phyloP scores from a whole-genome alignment of 371 early-diverging fungal species.

The Rhizopus sp. region DNA sequence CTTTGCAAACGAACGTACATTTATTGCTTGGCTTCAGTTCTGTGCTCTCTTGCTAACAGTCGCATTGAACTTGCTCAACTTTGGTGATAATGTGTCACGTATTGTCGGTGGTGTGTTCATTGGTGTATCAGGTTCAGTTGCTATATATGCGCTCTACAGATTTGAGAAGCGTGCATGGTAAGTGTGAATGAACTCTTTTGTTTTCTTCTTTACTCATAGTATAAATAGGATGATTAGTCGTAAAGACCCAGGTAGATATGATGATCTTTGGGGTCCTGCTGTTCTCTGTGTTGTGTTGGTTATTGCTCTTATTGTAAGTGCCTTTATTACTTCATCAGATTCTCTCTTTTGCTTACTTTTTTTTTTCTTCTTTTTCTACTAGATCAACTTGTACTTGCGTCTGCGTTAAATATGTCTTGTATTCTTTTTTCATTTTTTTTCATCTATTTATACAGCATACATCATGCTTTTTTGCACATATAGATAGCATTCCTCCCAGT shows the following conservation, averaged over 20 bases:
- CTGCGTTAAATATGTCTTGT: constrained; percentile 15
- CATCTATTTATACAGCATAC: no score
- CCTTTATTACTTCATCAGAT: not conserved
- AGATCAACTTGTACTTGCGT: constrained; percentile 49
- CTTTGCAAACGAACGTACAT: constrained; percentile 99
- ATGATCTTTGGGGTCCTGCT: constrained; percentile 74
- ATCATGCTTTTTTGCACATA: no score
- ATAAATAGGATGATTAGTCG: constrained; percentile 54
- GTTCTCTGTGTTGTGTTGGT: constrained; percentile 87
- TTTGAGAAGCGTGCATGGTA: constrained; percentile 87
- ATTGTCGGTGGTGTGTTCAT: constrained; percentile 81
- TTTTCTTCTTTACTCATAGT: constrained; percentile 16
- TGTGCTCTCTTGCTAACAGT: constrained; percentile 77
- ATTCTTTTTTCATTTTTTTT: not conserved
- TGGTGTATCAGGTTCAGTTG: constrained; percentile 73
- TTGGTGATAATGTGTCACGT: constrained; percentile 74
- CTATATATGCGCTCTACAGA: constrained; percentile 87
- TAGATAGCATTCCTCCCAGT: no score
- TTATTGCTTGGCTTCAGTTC: constrained; percentile 91
- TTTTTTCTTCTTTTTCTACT: constrained; percentile 10
- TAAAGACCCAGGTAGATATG: constrained; percentile 62
- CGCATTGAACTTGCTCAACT: constrained; percentile 85
- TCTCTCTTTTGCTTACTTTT: not conserved
- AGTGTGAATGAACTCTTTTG: constrained; percentile 17
- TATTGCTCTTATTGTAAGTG: constrained; percentile 42